Base-by-base conservation (phyloP, 768 basidiomycete genomes). In the Trametes sanguinea region DNA sequence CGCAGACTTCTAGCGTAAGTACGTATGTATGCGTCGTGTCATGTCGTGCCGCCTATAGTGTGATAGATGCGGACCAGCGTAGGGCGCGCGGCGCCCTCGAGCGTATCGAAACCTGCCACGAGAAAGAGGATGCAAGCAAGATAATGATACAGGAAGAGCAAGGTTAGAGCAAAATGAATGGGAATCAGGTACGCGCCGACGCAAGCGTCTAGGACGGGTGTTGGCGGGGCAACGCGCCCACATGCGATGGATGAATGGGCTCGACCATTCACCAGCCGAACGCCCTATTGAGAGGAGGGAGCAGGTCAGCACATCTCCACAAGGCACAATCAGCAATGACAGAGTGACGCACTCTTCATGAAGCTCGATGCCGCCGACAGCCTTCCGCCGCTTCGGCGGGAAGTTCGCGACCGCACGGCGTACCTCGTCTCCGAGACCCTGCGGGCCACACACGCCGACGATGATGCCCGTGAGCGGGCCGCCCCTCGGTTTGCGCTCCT, bases 371-470 rank as follows among this genome's bases (percentile, higher is more conserved):
- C 78, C 78, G 51, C 78, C 78, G 11, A 77, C 73, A 1, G 71
- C 69, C 70, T 73, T 72, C 53, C 73, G 65, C 60, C 73, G 63
- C 35, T 69, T 66, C 8, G 69, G 58, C 40, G 76, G 74, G 37
- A 81, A 69, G 17, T 62, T 65, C 3, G 73, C 71, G 47, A 81
- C 77, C 1, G 72, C 75, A 39, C 71, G 64, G 27, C 74, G 60
- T 39, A 73, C 74, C 37, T 77, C 74, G 16, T 81, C 77, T 2
- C 73, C 75, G 50, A 81, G 72, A 6, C 71, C 65, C 7, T 69
- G 65, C 0, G 80, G 80, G 0, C 80, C 80, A 64, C 80, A 81
- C 51, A 77, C 75, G 10, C 77, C 78, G 5, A 81, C 73, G 32
- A 81, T 63, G 14, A 81, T 69, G 33, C 80, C 80, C 10, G 63